Conservation (phyloP, 2,329 filamentous ascomycete species). For the Pseudogymnoascus sp. region DNA sequence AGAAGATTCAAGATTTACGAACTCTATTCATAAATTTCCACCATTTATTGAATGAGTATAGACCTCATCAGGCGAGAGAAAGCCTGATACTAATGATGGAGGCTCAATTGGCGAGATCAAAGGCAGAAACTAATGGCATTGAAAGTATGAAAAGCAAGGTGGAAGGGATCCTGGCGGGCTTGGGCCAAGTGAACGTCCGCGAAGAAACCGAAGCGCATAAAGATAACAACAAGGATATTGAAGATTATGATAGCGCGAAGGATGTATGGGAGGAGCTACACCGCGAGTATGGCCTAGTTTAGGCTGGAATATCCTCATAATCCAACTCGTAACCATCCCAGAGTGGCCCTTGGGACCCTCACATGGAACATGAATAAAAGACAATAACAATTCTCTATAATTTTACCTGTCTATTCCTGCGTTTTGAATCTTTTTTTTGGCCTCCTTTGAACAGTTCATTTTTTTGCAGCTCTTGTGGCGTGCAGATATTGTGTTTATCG, state of each 20-base stretch:
- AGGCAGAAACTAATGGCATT: conserved; percentile 64
- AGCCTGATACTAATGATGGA: conserved; percentile 83
- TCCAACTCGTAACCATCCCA: neutral
- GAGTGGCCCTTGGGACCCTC: neutral
- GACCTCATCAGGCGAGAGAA: conserved; percentile 86
- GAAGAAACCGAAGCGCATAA: neutral
- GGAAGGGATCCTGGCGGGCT: conserved; percentile 50
- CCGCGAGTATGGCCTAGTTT: conserved; percentile 3
- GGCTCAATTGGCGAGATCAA: conserved; percentile 65
- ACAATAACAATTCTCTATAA: neutral
- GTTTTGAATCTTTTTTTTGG: neutral
- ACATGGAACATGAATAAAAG: neutral
- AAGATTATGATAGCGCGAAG: neutral
- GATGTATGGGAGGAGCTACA: neutral
- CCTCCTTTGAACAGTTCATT: neutral
- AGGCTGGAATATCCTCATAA: neutral
- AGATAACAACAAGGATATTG: neutral
- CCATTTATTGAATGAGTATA: conserved; percentile 87
- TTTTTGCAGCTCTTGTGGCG: neutral
- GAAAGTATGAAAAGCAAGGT: conserved; percentile 64
- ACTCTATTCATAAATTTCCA: conserved; percentile 87
- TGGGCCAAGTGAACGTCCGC: neutral
- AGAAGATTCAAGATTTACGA: conserved; percentile 70
- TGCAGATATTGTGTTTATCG: neutral
- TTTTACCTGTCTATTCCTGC: neutral